These are phyloP conservation scores for Tremella yokohamensis DNA, from an alignment of 768 basidiomycete genomes.

Conservation along the genomic window DNA sequence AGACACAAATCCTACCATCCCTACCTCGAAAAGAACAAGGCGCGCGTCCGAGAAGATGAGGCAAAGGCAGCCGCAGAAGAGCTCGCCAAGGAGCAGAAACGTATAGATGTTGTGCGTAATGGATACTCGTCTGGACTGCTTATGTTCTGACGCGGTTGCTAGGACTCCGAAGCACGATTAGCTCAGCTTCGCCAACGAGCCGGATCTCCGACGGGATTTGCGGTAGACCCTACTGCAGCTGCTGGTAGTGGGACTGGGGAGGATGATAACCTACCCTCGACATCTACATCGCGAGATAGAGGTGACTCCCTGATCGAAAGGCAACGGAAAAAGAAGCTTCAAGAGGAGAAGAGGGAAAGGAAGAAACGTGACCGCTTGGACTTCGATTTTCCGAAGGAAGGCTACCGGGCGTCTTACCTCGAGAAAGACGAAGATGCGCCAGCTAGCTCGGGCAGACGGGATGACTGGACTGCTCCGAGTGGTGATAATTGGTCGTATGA, in stretches of 20 bases:
- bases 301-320: slow-evolving; percentile 20
- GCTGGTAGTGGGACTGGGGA: slow-evolving; percentile 1
- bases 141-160: neutral
- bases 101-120: slow-evolving; percentile 41
- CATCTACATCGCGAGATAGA: slow-evolving; percentile 14
- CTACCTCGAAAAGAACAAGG: slow-evolving; percentile 52
- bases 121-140: neutral
- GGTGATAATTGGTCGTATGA: slow-evolving; percentile 26
- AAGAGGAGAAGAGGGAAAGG: slow-evolving; percentile 42
- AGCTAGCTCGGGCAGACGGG: slow-evolving; percentile 5
- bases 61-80: slow-evolving; percentile 44
- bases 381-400: slow-evolving; percentile 47
- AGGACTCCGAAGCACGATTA: slow-evolving; percentile 47
- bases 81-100: slow-evolving; percentile 38
- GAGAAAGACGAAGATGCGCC: slow-evolving; percentile 15
- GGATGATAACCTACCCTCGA: slow-evolving; percentile 41
- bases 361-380: slow-evolving; percentile 42
- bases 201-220: slow-evolving; percentile 26
- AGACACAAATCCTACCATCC: slow-evolving; percentile 53
- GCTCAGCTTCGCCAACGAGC: slow-evolving; percentile 38
- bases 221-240: slow-evolving; percentile 7
- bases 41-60: slow-evolving; percentile 51
- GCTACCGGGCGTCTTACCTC: slow-evolving; percentile 2
- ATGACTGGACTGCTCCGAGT: slow-evolving; percentile 11
- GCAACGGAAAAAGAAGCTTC: slow-evolving; percentile 34